Percentiles rank a stretch among this genome's conserved stretches.
Conservation (phyloP, 2,329 filamentous ascomycete species). For the Taxawa tesnikishii region DNA sequence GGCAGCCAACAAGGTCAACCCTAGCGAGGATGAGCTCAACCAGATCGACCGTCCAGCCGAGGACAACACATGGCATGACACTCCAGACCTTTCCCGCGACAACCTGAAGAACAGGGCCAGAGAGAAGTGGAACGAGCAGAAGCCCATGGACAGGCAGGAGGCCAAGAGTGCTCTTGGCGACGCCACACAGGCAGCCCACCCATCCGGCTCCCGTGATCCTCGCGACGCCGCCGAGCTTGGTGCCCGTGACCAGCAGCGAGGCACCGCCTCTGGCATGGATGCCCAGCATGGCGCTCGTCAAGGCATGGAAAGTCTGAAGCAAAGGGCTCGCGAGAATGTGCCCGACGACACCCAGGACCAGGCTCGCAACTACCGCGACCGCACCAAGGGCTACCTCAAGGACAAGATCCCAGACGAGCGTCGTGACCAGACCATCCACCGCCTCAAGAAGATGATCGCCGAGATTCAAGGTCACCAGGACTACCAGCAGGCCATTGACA, state of each 20-base stretch:
- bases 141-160: slow-evolving; percentile 45
- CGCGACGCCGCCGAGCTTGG: slow-evolving; percentile 40
- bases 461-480: slow-evolving; percentile 94
- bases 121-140: slow-evolving; percentile 43
- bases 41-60: slow-evolving; percentile 75
- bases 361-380: slow-evolving; percentile 29
- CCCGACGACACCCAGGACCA: slow-evolving; percentile 46
- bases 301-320: slow-evolving; percentile 38
- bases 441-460: slow-evolving; percentile 94
- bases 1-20: slow-evolving; percentile 62
- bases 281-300: slow-evolving; percentile 35
- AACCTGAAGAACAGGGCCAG: slow-evolving; percentile 58
- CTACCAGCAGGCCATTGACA: slow-evolving; percentile 84
- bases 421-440: slow-evolving; percentile 81
- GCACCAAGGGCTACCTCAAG: slow-evolving; percentile 62
- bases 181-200: slow-evolving; percentile 45
- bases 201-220: slow-evolving; percentile 41
- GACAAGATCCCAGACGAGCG: slow-evolving; percentile 87
- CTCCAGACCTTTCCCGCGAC: slow-evolving; percentile 61
- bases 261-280: slow-evolving; percentile 38
- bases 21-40: slow-evolving; percentile 60
- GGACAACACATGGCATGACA: slow-evolving; percentile 90
- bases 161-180: slow-evolving; percentile 47
- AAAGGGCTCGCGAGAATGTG: slow-evolving; percentile 45
- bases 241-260: slow-evolving; percentile 37